Base-by-base conservation (phyloP, 257 asterid genomes). In the Lithospermum erythrorhizon region DNA sequence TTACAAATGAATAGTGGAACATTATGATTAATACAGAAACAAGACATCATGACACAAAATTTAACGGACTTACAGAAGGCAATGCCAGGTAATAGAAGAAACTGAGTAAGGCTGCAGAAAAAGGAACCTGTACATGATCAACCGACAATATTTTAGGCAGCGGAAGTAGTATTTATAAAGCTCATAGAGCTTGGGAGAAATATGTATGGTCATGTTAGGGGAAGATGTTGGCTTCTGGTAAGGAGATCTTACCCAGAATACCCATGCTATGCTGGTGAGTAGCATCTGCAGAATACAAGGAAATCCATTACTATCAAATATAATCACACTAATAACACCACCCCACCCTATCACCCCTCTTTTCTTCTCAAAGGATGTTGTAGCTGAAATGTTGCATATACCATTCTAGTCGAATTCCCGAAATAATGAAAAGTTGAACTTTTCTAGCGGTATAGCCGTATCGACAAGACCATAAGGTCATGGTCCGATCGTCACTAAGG, bases 211-310 rank as follows among this genome's bases (percentile, higher is more conserved):
- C 45, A 35, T 10, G 9, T 10, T 41, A 66, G 30, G 59, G 32
- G 66, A 9, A 35, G 45, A 35, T 35, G 45, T 4, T 35, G 45
- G 45, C 45, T 35, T 35, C 1, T 35, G 45, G 45, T 35, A 41
- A 41, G 48, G 14, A 32, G 47, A 35, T 11, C 49, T 41, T 78
- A 90, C 98, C 98, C 98, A 91, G 49, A 83, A 77, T 14, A 95
- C 78, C 98, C 98, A 91, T 10, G 98, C 95, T n/a, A 91, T 63
- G 72, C 98, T 83, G 79, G 82, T 72, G 47, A 91, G 83, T 30
- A 89, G 53, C 81, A 84, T 75, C 98, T 91, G 85, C 90, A 80
- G 24, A 56, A 13, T 57, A 41, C 4, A 14, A 41, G 49, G 49
- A 11, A 71, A 62, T 53, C 6, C 10, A 20, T 53, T n/a, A 11